Evolutionary conservation across 805 yeast species (phyloP).

Genomic region (Candida broadrunensis): DNA sequence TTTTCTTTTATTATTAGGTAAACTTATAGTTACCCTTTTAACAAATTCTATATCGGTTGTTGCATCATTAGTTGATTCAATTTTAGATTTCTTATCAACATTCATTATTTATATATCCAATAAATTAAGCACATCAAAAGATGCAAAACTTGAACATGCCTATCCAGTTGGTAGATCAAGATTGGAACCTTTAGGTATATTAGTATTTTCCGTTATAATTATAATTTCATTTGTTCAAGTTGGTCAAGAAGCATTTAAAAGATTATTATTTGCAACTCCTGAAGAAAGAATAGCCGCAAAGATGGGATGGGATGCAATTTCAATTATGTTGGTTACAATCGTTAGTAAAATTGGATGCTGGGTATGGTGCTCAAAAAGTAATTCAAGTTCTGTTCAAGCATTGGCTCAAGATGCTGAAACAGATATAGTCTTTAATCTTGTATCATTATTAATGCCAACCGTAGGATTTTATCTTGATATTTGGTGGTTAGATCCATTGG

Average conservation of each 20-base stretch:
- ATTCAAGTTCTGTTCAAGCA: slow-evolving; percentile 71
- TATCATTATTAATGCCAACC: slow-evolving; percentile 69
- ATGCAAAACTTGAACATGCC: slow-evolving; percentile 43
- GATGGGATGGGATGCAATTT: slow-evolving; percentile 48
- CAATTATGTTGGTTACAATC: slow-evolving; percentile 64
- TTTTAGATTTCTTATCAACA: slow-evolving; percentile 71
- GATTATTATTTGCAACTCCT: slow-evolving; percentile 34
- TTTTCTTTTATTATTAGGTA: slow-evolving; percentile 56
- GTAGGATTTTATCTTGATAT: slow-evolving; percentile 48
- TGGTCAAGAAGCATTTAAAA: slow-evolving; percentile 57
- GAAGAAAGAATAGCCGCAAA: slow-evolving; percentile 39
- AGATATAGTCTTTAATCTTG: slow-evolving; percentile 69
- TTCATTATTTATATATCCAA: slow-evolving; percentile 66
- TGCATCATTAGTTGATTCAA: slow-evolving; percentile 77
- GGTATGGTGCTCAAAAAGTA: slow-evolving; percentile 57
- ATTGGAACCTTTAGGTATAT: slow-evolving; percentile 74
- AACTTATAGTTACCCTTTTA: slow-evolving; percentile 55
- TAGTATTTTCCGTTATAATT: slow-evolving; percentile 69
- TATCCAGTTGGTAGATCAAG: slow-evolving; percentile 74
- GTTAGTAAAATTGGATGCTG: slow-evolving; percentile 58
- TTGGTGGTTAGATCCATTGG: slow-evolving; percentile 77
- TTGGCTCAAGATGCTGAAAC: slow-evolving; percentile 80
- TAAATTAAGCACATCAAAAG: slow-evolving; percentile 41
- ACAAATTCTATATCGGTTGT: slow-evolving; percentile 72
- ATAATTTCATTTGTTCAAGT: slow-evolving; percentile 72